A percentile compares a stretch with the other conserved stretches of the same genome.
Conservation (phyloP, 2,329 filamentous ascomycete genomes). For the Huntiella moniliformis region DNA sequence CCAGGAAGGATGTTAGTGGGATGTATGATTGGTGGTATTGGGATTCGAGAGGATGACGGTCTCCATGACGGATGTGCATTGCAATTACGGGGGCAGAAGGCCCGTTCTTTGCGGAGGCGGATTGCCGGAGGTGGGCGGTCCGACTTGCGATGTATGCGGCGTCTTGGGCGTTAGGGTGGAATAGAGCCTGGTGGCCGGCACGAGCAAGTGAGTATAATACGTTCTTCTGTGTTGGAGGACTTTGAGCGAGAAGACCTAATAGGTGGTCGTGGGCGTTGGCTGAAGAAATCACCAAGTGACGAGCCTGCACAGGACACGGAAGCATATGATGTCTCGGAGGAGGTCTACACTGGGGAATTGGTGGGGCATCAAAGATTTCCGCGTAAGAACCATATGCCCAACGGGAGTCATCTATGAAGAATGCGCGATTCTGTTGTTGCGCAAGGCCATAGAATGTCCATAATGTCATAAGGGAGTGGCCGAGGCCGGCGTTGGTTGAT, state of each 20-base stretch:
- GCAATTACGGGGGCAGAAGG: slow-evolving; percentile 34
- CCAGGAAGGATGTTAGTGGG: slow-evolving; percentile 48
- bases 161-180: slow-evolving; percentile 49
- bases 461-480: slow-evolving; percentile 55
- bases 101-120: slow-evolving; percentile 25
- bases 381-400: slow-evolving; percentile 68
- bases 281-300: slow-evolving; percentile 55
- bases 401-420: slow-evolving; percentile 69
- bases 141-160: slow-evolving; percentile 43
- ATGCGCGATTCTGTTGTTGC: slow-evolving; percentile 50
- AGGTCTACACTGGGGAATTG: slow-evolving; percentile 44
- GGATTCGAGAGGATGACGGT: slow-evolving; percentile 56
- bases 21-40: slow-evolving; percentile 65
- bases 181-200: slow-evolving; percentile 54
- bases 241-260: slow-evolving; percentile 25
- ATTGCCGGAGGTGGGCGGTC: slow-evolving; percentile 18
- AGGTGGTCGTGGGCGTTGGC: slow-evolving; percentile 42
- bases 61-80: slow-evolving; percentile 63
- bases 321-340: slow-evolving; percentile 59
- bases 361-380: slow-evolving; percentile 51
- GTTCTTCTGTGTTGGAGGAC: slow-evolving; percentile 1
- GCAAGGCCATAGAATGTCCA: slow-evolving; percentile 76
- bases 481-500: slow-evolving; percentile 52
- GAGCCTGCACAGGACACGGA: slow-evolving; percentile 59
- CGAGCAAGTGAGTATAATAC: slow-evolving; percentile 50